Conservation (phyloP, 2,329 filamentous ascomycete genomes). For the Rhynchosporium graminicola region DNA sequence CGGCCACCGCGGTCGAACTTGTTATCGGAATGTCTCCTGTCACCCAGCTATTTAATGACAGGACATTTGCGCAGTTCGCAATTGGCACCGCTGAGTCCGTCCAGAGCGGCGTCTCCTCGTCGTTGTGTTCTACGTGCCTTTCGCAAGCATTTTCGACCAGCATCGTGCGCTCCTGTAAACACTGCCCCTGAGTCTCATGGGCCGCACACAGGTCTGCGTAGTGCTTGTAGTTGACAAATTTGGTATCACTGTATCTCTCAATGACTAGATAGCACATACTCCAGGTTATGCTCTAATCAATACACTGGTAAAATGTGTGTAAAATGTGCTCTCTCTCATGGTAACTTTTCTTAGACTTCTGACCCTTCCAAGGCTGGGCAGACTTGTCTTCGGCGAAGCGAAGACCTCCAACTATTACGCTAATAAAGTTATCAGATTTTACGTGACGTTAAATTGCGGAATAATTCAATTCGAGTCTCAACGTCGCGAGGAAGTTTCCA, state of each 20-base stretch:
- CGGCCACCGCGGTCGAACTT: constrained; percentile 8
- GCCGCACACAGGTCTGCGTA: not conserved
- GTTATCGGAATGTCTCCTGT: constrained; percentile 9
- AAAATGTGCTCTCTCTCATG: too few species aligned
- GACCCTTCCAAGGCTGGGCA: too few species aligned
- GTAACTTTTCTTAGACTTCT: too few species aligned
- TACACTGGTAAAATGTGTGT: too few species aligned
- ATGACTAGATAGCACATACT: not conserved
- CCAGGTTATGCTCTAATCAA: too few species aligned
- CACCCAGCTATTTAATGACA: not conserved
- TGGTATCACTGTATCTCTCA: not conserved
- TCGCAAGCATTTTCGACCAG: not conserved
- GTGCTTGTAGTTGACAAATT: not conserved
- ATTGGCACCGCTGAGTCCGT: not conserved
- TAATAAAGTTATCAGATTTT: too few species aligned
- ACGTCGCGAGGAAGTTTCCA: too few species aligned
- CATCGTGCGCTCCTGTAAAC: not conserved
- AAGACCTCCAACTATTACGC: too few species aligned
- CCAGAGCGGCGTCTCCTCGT: not conserved
- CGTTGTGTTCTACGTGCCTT: not conserved
- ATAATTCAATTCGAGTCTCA: too few species aligned
- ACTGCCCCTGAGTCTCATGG: not conserved
- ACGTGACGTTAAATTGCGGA: too few species aligned
- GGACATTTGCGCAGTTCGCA: not conserved
- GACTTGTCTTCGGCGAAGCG: too few species aligned